A percentile compares a stretch with the other conserved stretches of the same genome.
These are phyloP conservation scores for Ceratocystis colombiana DNA, from an alignment of 2,329 filamentous ascomycete species.

Conservation along the genomic window DNA sequence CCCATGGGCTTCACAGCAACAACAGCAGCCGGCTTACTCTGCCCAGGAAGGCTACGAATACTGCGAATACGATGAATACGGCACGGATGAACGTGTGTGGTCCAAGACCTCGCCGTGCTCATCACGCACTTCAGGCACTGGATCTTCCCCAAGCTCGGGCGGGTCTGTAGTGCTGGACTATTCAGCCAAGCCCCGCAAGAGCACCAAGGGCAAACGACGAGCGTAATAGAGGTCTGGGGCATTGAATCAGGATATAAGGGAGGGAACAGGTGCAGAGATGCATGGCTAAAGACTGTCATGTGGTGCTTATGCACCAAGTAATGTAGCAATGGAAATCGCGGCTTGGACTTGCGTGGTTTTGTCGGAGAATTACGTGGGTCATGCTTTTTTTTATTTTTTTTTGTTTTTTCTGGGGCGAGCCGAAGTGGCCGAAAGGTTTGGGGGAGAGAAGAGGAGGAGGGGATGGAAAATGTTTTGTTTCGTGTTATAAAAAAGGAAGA, in stretches of 20 bases:
- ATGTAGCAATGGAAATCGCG: not conserved
- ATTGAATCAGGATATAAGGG: no score
- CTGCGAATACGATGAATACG: not conserved
- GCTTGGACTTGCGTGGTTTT: not conserved
- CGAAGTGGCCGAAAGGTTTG: conserved; percentile 2
- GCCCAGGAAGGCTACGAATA: not conserved
- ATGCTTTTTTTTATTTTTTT: not conserved
- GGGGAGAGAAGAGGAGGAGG: not conserved
- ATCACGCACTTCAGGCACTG: conserved; percentile 3
- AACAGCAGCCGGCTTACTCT: conserved; percentile 4
- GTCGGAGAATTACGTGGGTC: conserved; percentile 7
- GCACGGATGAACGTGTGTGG: conserved; percentile 3
- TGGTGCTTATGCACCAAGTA: not conserved
- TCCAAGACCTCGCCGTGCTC: conserved; percentile 3
- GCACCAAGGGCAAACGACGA: conserved; percentile 1
- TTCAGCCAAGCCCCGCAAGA: conserved; percentile 3
- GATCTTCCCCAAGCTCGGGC: not conserved
- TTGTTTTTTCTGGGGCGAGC: not conserved
- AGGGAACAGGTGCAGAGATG: not conserved
- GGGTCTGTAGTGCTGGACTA: conserved; percentile 13
- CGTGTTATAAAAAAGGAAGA: conserved; percentile 9
- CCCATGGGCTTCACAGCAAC: not conserved
- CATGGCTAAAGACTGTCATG: not conserved
- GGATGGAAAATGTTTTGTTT: conserved; percentile 7
- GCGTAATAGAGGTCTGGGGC: not conserved